Evolutionary conservation across 2,329 filamentous ascomycete genomes (phyloP), one percentile per base, ranked within the genome.

Genomic region (Ascochyta fabae): DNA sequence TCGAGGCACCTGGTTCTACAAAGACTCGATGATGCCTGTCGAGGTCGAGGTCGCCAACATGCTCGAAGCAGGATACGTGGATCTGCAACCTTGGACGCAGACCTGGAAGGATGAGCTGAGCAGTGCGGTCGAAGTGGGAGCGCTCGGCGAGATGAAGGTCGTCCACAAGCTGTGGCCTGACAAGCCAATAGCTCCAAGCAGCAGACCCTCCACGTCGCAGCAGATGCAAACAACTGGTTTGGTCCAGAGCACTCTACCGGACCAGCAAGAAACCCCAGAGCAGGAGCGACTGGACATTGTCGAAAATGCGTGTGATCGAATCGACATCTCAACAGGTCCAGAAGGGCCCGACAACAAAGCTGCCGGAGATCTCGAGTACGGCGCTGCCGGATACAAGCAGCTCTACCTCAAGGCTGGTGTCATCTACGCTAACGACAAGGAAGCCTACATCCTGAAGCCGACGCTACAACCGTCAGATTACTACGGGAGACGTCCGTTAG

Each of bases 1-100:
- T 53, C 84, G 95, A 62, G 92, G 90, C 0, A 98, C 94, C 0
- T 99, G 95, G 95, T 99, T 99, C 73, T 98, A 98, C 76, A 90
- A 89, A 78, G 93, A 97, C 70, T 94, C 90, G 1, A 96, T 98
- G 92, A 80, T 91, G 55, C 95, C 95, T 0, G 85, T 99, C 6
- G 91, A 96, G 60, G 85, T 91, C 0, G 80, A 86, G 15, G 88
- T 97, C 31, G 92, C 95, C 8, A 99, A 98, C 66, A 92, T 93
- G 74, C 82, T 99, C 1, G 95, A 99, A 73, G 84, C 87, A n/a
- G 93, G 94, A 6, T 99, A 96, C 71, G 80, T 89, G 52, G 91
- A 96, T 68, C 80, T 98, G 46, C 88, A 87, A 49, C 91, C 92
- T 0, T 96, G 94, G 88, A 92, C 90, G 1, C 86, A 95, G 65